Evolutionary conservation across 306 rosid species (phyloP), one percentile per base, ranked within the genome.

Genomic region (Corylus avellana): DNA sequence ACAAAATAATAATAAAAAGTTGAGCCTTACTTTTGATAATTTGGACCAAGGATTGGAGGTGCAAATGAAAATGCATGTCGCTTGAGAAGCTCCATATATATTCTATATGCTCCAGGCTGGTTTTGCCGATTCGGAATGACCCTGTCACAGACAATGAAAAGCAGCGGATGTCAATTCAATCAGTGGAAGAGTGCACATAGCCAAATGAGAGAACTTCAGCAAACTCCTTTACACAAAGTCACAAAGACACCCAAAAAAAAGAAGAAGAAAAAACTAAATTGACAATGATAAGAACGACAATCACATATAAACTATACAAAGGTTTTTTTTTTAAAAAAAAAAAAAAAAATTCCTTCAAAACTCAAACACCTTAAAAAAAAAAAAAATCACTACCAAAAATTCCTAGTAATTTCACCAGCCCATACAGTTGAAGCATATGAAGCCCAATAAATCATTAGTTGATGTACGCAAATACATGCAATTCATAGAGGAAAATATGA

Each of bases 31-130:
- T 72, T 89, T 72, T 85, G 82, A 74, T 84, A 81, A 85, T 81
- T 79, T 14, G 88, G 90, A 79, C 89, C 91, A 73, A 39, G 20
- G 72, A 88, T 76, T 74, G 79, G 91, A 75, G 83, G 84, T 13
- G 83, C 44, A 78, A 88, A 89, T 63, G 69, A 73, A 49, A 85
- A 73, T 16, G 80, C 79, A 69, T 90, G 83, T 82, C 83, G 84
- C 87, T 82, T 93, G 71, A 95, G 87, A 54, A 95, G 92, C 79
- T 90, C 91, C 96, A 95, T 58, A 78, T 91, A 92, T 80, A 95
- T 93, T 77, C 90, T 86, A 82, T 89, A 91, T 12, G 97, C 95
- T 39, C 83, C 79, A 55, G 98, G 96, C 49, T 86, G 90, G 32
- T 84, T 79, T 74, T 79, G 81, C 71, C 98, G 90, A 77, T 86